Percentiles rank a stretch among this genome's conserved stretches.
phyloP scores from a whole-genome alignment of 2,329 filamentous ascomycete genomes.

The Falciphora oryzae region DNA sequence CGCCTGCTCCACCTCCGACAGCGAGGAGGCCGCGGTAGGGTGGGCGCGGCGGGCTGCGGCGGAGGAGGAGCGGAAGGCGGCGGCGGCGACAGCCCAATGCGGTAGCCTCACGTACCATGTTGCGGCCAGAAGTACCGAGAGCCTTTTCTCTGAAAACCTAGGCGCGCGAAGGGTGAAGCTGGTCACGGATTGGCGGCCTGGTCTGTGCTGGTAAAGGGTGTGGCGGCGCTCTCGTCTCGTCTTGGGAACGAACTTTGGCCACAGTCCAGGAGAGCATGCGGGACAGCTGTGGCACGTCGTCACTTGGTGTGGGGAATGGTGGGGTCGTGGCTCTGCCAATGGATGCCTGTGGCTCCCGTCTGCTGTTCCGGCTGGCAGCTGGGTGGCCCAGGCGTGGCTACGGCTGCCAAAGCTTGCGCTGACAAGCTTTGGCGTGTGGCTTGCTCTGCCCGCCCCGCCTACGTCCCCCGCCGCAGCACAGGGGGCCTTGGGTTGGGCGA shows the following conservation, averaged over 20 bases:
- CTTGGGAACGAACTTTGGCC: neutral
- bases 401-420: neutral
- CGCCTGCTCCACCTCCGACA: neutral
- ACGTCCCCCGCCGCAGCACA: too few species aligned
- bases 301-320: neutral
- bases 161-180: neutral
- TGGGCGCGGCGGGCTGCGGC: too few species aligned
- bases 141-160: neutral
- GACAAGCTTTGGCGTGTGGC: neutral
- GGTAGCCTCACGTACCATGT: neutral
- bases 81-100: neutral
- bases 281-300: conserved; percentile 1
- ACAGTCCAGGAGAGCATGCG: neutral
- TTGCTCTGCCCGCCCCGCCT: neutral
- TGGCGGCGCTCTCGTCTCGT: neutral
- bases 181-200: neutral
- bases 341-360: too few species aligned
- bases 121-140: neutral
- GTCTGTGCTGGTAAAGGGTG: neutral
- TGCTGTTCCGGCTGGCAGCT: too few species aligned
- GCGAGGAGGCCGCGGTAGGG: neutral
- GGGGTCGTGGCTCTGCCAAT: neutral
- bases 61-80: too few species aligned
- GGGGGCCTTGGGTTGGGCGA: neutral
- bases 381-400: neutral